Percentiles rank a stretch among this genome's conserved stretches.
Evolutionary conservation across 1,284 basidiomycete species (phyloP).

Genomic region (Neonothopanus nambi): DNA sequence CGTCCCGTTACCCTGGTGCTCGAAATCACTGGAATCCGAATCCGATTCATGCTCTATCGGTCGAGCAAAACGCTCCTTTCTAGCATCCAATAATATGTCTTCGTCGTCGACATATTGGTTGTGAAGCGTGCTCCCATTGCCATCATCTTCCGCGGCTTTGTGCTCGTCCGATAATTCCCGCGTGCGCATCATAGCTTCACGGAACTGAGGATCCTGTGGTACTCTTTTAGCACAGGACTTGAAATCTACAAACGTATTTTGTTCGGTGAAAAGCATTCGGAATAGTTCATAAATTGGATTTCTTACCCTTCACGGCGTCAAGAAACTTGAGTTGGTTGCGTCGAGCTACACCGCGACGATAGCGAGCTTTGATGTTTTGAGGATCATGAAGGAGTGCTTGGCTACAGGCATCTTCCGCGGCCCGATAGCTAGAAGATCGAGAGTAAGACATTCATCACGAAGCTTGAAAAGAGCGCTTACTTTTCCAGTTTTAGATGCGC

Average conservation of each 20-base stretch:
- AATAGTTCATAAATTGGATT: no score
- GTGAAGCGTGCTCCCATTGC: no score
- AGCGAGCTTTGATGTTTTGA: slow-evolving; percentile 42
- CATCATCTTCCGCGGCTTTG: no score
- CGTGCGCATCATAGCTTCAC: no score
- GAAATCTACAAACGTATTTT: no score
- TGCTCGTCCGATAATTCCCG: no score
- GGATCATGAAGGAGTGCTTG: slow-evolving; percentile 43
- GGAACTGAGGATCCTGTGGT: no score
- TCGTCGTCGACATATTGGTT: no score
- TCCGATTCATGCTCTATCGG: not conserved
- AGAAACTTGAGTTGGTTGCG: slow-evolving; percentile 34
- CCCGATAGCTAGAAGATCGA: not conserved
- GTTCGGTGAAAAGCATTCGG: no score
- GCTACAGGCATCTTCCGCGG: slow-evolving; percentile 16
- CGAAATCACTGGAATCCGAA: not conserved
- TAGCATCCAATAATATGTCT: no score
- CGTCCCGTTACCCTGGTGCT: not conserved
- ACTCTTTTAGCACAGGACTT: no score
- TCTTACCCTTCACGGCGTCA: slow-evolving; percentile 38
- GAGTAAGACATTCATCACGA: not conserved
- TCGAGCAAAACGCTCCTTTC: no score
- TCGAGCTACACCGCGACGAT: slow-evolving; percentile 42
- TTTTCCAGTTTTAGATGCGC: slow-evolving; percentile 32
- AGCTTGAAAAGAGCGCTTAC: slow-evolving; percentile 22